phyloP scores from a whole-genome alignment of 2,329 filamentous ascomycete genomes.

The Cladosporium sp. region DNA sequence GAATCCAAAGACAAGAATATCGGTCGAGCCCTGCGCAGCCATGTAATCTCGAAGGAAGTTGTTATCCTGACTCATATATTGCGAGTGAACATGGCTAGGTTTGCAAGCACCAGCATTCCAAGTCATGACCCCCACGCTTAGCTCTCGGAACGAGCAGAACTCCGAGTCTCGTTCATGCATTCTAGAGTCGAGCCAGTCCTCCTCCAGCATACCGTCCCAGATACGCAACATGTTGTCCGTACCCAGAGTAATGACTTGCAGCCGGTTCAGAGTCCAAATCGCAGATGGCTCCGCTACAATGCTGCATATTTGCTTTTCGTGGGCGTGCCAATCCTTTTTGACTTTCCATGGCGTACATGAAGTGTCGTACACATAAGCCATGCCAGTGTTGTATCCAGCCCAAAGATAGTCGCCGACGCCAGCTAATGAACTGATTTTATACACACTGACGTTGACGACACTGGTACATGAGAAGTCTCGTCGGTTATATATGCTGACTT shows the following conservation, averaged over 20 bases:
- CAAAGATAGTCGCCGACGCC: slow-evolving; percentile 80
- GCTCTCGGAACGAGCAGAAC: slow-evolving; percentile 80
- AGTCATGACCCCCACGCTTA: slow-evolving; percentile 77
- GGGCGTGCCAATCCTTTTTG: slow-evolving; percentile 92
- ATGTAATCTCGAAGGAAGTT: slow-evolving; percentile 79
- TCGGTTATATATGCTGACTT: slow-evolving; percentile 86
- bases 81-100: slow-evolving; percentile 63
- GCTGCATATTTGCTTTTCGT: slow-evolving; percentile 75
- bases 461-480: slow-evolving; percentile 72
- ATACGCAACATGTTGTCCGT: slow-evolving; percentile 77
- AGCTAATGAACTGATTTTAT: slow-evolving; percentile 86
- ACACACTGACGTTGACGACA: slow-evolving; percentile 80
- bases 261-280: slow-evolving; percentile 76
- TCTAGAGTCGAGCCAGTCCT: slow-evolving; percentile 87
- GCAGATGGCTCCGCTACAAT: slow-evolving; percentile 75
- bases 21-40: slow-evolving; percentile 70
- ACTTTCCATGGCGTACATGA: slow-evolving; percentile 77
- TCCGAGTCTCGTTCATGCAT: slow-evolving; percentile 81
- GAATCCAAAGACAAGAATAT: slow-evolving; percentile 93
- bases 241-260: slow-evolving; percentile 82
- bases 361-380: slow-evolving; percentile 88
- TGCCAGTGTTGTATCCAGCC: slow-evolving; percentile 93
- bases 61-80: slow-evolving; percentile 65
- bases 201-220: slow-evolving; percentile 90
- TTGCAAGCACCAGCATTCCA: slow-evolving; percentile 98